Base-by-base conservation (phyloP, 768 basidiomycete genomes). In the Russula virescens region DNA sequence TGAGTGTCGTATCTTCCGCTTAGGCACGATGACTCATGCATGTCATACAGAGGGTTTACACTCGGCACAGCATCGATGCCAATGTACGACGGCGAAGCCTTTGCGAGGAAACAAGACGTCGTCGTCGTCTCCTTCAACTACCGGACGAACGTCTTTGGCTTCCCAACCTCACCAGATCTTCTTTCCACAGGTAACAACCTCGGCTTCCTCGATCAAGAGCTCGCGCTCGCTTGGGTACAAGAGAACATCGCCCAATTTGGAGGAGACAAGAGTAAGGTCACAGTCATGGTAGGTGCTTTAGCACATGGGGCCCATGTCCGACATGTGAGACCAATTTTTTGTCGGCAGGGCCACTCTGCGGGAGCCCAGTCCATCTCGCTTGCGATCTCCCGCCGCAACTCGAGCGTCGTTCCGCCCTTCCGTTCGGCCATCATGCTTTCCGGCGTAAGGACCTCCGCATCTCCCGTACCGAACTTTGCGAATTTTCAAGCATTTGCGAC, bases 171-270 rank as follows among this genome's bases (percentile, higher is more conserved):
- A 19, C 16, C 26, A 38, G 61, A 62, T 5, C 26, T 62, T 53
- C 38, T 55, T 14, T 2, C 26, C 7, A 21, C 43, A 16, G 7
- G 19, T 8, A 38, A 54, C 40, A 58, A 63, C 48, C 45, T 58
- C 48, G 55, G 55, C 38, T 35, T 60, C 3, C 53, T 61, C 13
- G 60, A 61, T 19, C 60, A 61, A n/a, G 60, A 69, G 23, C 50
- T 69, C 5, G 81, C 80, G 1, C 68, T 82, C 16, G 64, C 75
- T 65, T 83, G 81, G 86, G 79, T 88, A 0, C 82, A 86, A 66
- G 71, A 76, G 23, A 81, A 88, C 65, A 86, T 87, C 47, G 74
- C 66, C n/a, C 69, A 71, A 0, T 89, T 88, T 64, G 86, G 87
- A 9, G 86, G 85, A 14, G 82, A 81, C 63, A 75, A 74, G 23